These are phyloP conservation scores for Isatis lusitanica DNA, from an alignment of 441 rosid species.

Conservation along the genomic window DNA sequence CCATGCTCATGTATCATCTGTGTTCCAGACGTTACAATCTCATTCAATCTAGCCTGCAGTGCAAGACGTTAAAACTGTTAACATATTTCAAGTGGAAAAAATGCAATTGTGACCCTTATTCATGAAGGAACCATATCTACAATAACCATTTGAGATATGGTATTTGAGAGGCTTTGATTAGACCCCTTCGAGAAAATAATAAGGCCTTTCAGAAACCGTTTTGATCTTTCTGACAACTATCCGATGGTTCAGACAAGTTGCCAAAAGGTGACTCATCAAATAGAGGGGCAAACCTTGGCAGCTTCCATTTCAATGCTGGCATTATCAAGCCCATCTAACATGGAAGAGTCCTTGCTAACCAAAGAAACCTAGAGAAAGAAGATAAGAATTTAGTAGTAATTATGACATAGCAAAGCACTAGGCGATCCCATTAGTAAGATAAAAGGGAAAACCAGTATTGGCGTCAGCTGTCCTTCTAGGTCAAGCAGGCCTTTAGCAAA, in stretches of 20 bases:
- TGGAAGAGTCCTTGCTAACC: constrained; percentile 99
- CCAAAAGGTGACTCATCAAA: constrained; percentile 6
- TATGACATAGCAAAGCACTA: constrained; percentile 30
- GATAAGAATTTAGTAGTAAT: constrained; percentile 15
- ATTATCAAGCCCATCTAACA: constrained; percentile 99
- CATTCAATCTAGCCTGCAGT: constrained; percentile 88
- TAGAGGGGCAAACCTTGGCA: constrained; percentile 75
- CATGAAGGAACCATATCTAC: not conserved
- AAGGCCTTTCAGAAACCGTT: not conserved
- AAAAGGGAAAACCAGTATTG: constrained; percentile 76
- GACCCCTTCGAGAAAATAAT: not conserved
- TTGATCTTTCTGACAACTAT: not conserved
- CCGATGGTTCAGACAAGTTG: not conserved
- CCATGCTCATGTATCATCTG: constrained; percentile 50
- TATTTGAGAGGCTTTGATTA: not conserved
- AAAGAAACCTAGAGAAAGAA: constrained; percentile 79
- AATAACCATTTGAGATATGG: not conserved
- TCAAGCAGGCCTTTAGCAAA: constrained; percentile 99
- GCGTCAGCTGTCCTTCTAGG: constrained; percentile 98
- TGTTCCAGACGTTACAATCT: constrained; percentile 70
- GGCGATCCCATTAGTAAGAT: constrained; percentile 14
- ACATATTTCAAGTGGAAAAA: not conserved
- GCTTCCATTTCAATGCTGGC: constrained; percentile 97
- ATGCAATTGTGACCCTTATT: not conserved
- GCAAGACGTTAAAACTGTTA: constrained; percentile 3